Percentiles rank a stretch among this genome's conserved stretches.
Evolutionary conservation across 257 asterid species (phyloP).

Genomic region (Solanum corneliomulleri): DNA sequence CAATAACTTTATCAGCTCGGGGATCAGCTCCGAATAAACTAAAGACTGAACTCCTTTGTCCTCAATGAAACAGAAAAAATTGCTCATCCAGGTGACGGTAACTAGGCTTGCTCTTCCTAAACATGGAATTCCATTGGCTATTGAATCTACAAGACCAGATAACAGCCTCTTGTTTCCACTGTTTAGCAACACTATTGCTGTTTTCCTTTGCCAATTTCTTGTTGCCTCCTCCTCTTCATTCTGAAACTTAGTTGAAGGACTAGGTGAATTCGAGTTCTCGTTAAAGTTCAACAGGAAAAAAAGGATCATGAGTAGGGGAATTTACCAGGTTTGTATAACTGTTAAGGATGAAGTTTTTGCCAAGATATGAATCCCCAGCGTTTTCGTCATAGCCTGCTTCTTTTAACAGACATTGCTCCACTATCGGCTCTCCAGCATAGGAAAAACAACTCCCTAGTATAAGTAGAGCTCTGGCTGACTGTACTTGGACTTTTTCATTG

Average conservation of each 20-base stretch:
- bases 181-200: constrained; percentile 33
- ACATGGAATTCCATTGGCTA: constrained; percentile 57
- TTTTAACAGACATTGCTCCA: constrained; percentile 53
- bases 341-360: background rate
- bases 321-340: constrained; percentile 23
- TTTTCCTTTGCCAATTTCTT: constrained; percentile 45
- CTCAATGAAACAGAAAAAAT: constrained; percentile 18
- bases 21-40: constrained; percentile 42
- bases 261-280: background rate
- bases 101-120: constrained; percentile 66
- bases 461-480: constrained; percentile 44
- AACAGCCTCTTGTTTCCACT: constrained; percentile 35
- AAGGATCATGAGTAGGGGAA: background rate
- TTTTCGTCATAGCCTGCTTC: constrained; percentile 38
- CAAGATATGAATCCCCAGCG: constrained; percentile 6
- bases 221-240: constrained; percentile 33
- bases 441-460: constrained; percentile 73
- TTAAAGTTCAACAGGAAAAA: background rate
- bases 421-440: constrained; percentile 45
- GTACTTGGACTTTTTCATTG: constrained; percentile 45
- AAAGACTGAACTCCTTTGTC: constrained; percentile 24
- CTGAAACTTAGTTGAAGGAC: constrained; percentile 12
- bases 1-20: constrained; percentile 33
- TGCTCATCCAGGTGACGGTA: constrained; percentile 67
- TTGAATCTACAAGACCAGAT: constrained; percentile 44